Conservation (phyloP, 148 eudicot species). For the Linanthus parryae region DNA sequence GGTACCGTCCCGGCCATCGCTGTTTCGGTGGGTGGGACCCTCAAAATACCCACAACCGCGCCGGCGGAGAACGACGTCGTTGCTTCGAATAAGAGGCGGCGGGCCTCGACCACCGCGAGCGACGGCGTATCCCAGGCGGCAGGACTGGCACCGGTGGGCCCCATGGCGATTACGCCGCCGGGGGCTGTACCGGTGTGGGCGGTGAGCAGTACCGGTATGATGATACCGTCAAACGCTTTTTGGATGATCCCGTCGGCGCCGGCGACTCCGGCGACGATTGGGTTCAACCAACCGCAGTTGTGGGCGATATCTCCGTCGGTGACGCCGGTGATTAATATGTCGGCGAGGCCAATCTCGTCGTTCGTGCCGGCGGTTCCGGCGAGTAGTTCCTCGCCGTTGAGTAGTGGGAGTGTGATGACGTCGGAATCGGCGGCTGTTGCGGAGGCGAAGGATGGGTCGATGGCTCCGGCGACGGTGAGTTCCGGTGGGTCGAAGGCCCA, state of each 20-base stretch:
- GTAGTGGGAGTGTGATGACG: conserved; percentile 8
- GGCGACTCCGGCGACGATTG: conserved; percentile 1
- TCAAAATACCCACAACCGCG: conserved; percentile 21
- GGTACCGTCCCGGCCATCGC: conserved; percentile 41
- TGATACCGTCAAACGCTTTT: conserved; percentile 24
- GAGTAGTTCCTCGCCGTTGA: too few relatives aligned
- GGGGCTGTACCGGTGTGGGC: conserved; percentile 34
- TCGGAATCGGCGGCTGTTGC: background rate
- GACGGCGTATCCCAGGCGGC: conserved; percentile 14
- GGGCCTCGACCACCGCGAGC: conserved; percentile 4
- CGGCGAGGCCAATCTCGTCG: conserved; percentile 17
- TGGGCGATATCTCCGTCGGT: conserved; percentile 25
- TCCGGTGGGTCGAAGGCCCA: conserved; percentile 10
- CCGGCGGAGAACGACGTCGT: background rate
- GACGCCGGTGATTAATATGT: conserved; percentile 12
- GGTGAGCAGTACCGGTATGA: conserved; percentile 12
- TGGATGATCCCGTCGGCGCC: conserved; percentile 30
- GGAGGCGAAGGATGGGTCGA: conserved; percentile 5
- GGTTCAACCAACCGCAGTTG: conserved; percentile 22
- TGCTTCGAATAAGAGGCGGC: conserved; percentile 10
- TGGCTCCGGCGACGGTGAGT: conserved; percentile 19
- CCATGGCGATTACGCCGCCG: conserved; percentile 6
- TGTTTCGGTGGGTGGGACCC: conserved; percentile 29
- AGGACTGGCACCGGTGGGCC: conserved; percentile 22
- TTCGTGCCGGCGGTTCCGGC: conserved; percentile 14